Evolutionary conservation across 805 yeast species (phyloP).

Genomic region (Candida takata): DNA sequence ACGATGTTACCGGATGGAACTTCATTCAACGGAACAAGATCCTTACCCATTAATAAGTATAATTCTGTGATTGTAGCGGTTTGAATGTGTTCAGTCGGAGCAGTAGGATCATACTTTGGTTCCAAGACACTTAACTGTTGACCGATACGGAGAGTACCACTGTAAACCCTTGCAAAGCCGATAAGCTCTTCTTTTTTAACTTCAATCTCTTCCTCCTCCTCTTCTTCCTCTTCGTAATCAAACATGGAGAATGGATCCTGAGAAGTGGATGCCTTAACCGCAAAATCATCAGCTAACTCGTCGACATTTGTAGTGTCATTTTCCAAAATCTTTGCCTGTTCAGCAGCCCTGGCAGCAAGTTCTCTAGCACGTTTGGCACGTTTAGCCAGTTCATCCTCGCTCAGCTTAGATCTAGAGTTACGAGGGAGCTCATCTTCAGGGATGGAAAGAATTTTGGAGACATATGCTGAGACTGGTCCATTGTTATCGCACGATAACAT

Average conservation of each 20-base stretch:
- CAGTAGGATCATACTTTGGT: constrained; percentile 75
- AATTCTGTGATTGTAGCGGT: constrained; percentile 60
- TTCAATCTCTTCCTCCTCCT: constrained; percentile 36
- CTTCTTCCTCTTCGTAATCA: constrained; percentile 47
- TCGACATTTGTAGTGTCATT: constrained; percentile 12
- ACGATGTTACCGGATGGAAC: constrained; percentile 95
- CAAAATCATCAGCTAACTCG: constrained; percentile 20
- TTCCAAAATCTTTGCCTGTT: constrained; percentile 31
- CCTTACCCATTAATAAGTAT: constrained; percentile 88
- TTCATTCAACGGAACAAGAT: constrained; percentile 62
- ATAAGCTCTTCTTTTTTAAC: constrained; percentile 56
- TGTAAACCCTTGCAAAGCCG: constrained; percentile 83
- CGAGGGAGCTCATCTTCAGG: constrained; percentile 78
- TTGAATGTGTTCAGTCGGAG: constrained; percentile 47
- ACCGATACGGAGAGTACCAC: constrained; percentile 76
- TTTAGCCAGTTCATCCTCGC: constrained; percentile 55
- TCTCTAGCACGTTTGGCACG: constrained; percentile 58
- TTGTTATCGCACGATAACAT: constrained; percentile 62
- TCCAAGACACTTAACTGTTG: constrained; percentile 71
- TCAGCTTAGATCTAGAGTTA: constrained; percentile 30
- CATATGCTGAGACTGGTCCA: constrained; percentile 68
- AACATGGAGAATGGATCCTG: constrained; percentile 34
- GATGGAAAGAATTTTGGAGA: constrained; percentile 82
- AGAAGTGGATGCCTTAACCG: constrained; percentile 15
- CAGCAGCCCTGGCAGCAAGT: constrained; percentile 64